Conservation (phyloP, 495 filamentous ascomycete genomes). For the Cryomyces minteri region DNA sequence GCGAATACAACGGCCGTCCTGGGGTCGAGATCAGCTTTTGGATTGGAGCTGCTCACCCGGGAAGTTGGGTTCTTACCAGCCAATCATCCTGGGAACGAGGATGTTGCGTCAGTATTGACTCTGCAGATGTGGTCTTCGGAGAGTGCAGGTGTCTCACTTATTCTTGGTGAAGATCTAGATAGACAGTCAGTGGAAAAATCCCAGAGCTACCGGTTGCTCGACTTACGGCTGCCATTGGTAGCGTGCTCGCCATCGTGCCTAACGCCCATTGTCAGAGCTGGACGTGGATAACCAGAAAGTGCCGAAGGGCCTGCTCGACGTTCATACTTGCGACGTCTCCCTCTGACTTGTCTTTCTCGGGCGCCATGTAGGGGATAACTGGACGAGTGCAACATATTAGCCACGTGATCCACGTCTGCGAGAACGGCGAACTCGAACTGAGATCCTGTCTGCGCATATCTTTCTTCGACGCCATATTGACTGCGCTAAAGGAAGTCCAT, state of each 20-base stretch:
- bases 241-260: slow-evolving; percentile 61
- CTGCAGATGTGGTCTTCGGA: not conserved
- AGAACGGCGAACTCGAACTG: slow-evolving; percentile 28
- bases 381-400: not conserved
- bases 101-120: not conserved
- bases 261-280: slow-evolving; percentile 20
- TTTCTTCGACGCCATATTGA: slow-evolving; percentile 54
- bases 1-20: slow-evolving; percentile 76
- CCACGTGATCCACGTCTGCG: not conserved
- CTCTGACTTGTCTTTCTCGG: slow-evolving; percentile 33
- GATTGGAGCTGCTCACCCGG: not conserved
- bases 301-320: not conserved
- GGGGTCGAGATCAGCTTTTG: slow-evolving; percentile 1
- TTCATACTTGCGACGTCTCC: slow-evolving; percentile 33
- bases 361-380: slow-evolving; percentile 48
- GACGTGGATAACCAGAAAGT: slow-evolving; percentile 16
- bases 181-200: slow-evolving; percentile 1
- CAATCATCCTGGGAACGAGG: slow-evolving; percentile 37
- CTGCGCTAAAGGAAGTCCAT: not conserved
- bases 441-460: slow-evolving; percentile 78
- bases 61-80: slow-evolving; percentile 45
- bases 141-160: slow-evolving; percentile 33
- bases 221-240: slow-evolving; percentile 79
- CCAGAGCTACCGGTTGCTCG: not conserved
- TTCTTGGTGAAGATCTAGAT: slow-evolving; percentile 72